Base-by-base conservation (phyloP, 768 basidiomycete genomes). In the Tubosaeta sp. region DNA sequence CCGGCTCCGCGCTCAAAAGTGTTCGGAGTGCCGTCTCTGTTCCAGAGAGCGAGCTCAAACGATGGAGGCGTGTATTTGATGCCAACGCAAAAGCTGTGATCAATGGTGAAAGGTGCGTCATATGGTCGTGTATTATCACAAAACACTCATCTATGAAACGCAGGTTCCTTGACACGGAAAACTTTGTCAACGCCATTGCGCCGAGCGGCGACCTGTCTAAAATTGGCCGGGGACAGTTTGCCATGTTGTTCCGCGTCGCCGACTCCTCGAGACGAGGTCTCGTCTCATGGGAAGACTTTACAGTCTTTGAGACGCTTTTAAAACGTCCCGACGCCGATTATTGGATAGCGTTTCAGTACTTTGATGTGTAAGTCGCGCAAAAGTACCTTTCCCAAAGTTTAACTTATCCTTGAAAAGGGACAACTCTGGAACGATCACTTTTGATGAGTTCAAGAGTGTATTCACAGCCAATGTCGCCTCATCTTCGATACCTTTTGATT, bases 311-410 rank as follows among this genome's bases (percentile, higher is more conserved):
- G 75, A 94, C 93, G 16, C 73, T 90, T 56, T 72, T 95, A 61
- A 93, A 97, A 74, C 79, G 90, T 57, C 91, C 95, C 18, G 95
- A 97, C 69, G 95, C 95, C 27, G 94, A 97, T 68, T 94, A 95
- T 69, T 91, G 88, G 80, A 94, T 94, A 70, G 93, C 94, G 18
- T 95, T 95, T 76, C 86, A 90, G 66, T 94, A 90, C 66, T 96
- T 95, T 68, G 94, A 96, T 69, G 87, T 87, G 92, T 94, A 72
- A 66, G 89, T 79, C n/a, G 16, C 9, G 5, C 16, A 22, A 40
- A 11, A 44, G 10, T 27, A 40, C 8, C 39, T 34, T 25, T 1
- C 9, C 30, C 29, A 9, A 29, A 35, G 31, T 38, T 31, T 58
- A 34, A 67, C n/a, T 44, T 40, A 24, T 52, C 19, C 32, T 10